A percentile compares a stretch with the other conserved stretches of the same genome.
These are phyloP conservation scores for Jackrogersella minutella DNA, from an alignment of 495 filamentous ascomycete species.

Conservation along the genomic window DNA sequence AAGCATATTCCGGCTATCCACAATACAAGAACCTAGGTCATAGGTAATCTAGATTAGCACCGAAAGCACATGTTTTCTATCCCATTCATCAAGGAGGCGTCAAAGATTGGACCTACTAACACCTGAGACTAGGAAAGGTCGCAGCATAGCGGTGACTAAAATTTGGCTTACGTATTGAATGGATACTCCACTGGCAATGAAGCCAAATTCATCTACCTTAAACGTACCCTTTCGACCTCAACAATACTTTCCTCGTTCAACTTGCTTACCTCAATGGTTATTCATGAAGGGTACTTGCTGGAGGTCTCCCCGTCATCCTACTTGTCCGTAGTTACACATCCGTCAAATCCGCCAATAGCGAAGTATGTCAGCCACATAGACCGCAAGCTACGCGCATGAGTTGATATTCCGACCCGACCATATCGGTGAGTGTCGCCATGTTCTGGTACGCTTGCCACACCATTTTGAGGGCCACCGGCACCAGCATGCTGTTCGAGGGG, in stretches of 20 bases:
- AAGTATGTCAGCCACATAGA: slow-evolving; percentile 37
- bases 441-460: slow-evolving; percentile 30
- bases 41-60: background rate
- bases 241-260: slow-evolving; percentile 38
- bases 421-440: slow-evolving; percentile 28
- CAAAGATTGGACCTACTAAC: background rate
- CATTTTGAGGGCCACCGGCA: slow-evolving; percentile 21
- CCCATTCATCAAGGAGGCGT: background rate
- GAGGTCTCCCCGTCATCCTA: slow-evolving; percentile 27
- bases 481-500: slow-evolving; percentile 29
- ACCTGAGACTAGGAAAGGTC: background rate
- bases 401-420: slow-evolving; percentile 29
- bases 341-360: slow-evolving; percentile 33
- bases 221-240: slow-evolving; percentile 35
- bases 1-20: background rate
- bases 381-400: slow-evolving; percentile 20
- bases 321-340: slow-evolving; percentile 34
- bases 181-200: background rate
- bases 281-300: slow-evolving; percentile 31
- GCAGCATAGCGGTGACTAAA: background rate
- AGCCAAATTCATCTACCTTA: slow-evolving; percentile 6
- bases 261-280: slow-evolving; percentile 32
- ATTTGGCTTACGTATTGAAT: background rate
- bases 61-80: background rate
- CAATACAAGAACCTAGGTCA: background rate